Base-by-base conservation (phyloP, 495 filamentous ascomycete species). In the Tuber brumale region DNA sequence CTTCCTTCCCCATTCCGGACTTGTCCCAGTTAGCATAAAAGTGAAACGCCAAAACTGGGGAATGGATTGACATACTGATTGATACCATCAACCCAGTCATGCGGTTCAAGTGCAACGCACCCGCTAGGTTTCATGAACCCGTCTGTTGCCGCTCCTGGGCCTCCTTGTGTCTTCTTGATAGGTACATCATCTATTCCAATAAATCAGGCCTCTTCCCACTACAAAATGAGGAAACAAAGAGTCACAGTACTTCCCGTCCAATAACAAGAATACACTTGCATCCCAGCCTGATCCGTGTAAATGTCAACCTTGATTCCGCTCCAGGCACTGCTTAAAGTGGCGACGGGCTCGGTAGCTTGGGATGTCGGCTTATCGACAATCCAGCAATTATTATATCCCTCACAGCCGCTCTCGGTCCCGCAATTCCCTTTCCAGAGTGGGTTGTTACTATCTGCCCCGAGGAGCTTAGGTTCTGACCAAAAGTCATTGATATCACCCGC, bases 301-400 rank as follows among this genome's bases (percentile, higher is more conserved):
- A 94, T 86, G 43, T 94, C 91, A 45, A 93, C 86, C 78, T 86
- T 89, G 82, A 94, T 92, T 42, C 92, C 92, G 0, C 85, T 87
- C 82, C 87, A 89, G 46, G 77, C 81, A 45, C 90, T 92, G 43
- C 86, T 85, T 76, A 92, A 79, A 44, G 85, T 86, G 61, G 90
- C 82, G 3, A 92, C 85, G 3, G 87, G 89, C 19, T 89, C 88
- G 72, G 92, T 84, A 18, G 88, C 87, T 14, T 81, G 78, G 70
- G 85, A 78, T 23, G 86, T 84, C 23, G 86, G 87, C 61, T 89
- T 88, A 71, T 94, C 91, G 69, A 93, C 85, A 75, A 93, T 84
- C 85, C 89, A 94, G 83, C 90, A 92, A 71, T 91, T 92, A 84
- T 94, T 93, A 84, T 94, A 93, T 51, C 93, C 93, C 43, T 88